Base-by-base conservation (phyloP, 1,284 basidiomycete species). In the Quambalaria eucalypti region DNA sequence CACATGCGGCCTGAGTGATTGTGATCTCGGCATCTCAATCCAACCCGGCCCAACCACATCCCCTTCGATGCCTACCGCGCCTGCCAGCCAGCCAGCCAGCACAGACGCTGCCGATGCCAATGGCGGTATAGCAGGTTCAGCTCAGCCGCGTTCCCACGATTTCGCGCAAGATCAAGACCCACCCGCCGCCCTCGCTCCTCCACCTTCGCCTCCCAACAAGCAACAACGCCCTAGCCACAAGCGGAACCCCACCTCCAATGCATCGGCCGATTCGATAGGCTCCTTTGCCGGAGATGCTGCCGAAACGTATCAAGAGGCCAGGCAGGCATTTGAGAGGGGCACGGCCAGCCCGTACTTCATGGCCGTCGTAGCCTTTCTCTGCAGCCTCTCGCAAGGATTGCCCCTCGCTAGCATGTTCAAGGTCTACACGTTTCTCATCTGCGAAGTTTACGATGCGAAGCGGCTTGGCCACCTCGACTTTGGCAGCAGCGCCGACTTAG, bases 381-480 rank as follows among this genome's bases (percentile, higher is more conserved):
- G 63, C 36, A 62, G 56, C 38, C 48, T 71, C 23, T 67, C 62
- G 9, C 65, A 68, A 39, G 67, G 69, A 2, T 60, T 71, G 60
- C 67, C 65, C 0, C 55, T 69, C 19, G 64, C 69, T 0, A 66
- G 60, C 50, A 64, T 69, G 60, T 71, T 69, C 60, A 68, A 66
- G 48, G 64, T 66, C 4, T 71, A 71, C 57, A 64, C 62, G 16
- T 65, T 56, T 53, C 56, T 71, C 52, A 66, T 69, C 57, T 71
- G 69, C 54, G 57, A 62, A 48, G 60, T 69, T 10, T 66, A 68
- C 59, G 65, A 61, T 19, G 56, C 25, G 9, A 39, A 19, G n/a
- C 36, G 29, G 5, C 26, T 26, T 7, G 39, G 31, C 12, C 47
- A 46, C 26, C 21, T 26, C 50, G 25, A 19, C 8, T n/a, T n/a